Evolutionary conservation across 1,284 basidiomycete genomes (phyloP), one percentile per base, ranked within the genome.

Genomic region (Leccinum insolens): DNA sequence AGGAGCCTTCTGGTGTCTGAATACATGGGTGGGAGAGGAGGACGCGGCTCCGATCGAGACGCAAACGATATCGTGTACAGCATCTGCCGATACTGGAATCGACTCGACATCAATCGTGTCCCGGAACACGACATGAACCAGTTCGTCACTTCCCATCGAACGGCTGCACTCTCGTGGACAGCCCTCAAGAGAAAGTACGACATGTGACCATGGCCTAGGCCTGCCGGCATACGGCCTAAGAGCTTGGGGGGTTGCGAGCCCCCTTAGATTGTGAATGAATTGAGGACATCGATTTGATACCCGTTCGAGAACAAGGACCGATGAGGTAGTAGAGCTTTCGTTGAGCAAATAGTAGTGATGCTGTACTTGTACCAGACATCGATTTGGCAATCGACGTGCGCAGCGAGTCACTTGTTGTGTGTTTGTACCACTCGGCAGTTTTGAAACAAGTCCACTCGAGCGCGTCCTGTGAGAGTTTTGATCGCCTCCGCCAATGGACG

Each of bases 61-160:
- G 92, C 91, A 20, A 86, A 87, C 70, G 92, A 93, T 71, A 91
- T 93, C 72, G 77, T 83, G 61, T 93, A 87, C 74, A 82, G 86
- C 61, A 80, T 93, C 71, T 82, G 85, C 68, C 86, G 86, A 65
- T 91, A 89, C 74, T 93, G 91, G 91, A 89, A 89, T 74, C 83
- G 85, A 63, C 86, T 93, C 68, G 91, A 93, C 77, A 88, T 93
- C 73, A 93, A 93, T 75, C 89, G 91, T 71, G 89, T 93, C 70
- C 88, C 89, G 31, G 91, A 94, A 77, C 85, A 88, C 68, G 91
- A 94, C 75, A 94, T 94, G 92, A 87, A 86, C 67, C 82, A 85
- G 34, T 92, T 94, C 73, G 88, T 89, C 34, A 75, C 81, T 17
- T 81, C 81, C 49, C 83, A 90, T 72, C 77, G 83, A 49, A 79